phyloP scores from a whole-genome alignment of 1,284 basidiomycete species.

The Pseudozyma flocculosa region DNA sequence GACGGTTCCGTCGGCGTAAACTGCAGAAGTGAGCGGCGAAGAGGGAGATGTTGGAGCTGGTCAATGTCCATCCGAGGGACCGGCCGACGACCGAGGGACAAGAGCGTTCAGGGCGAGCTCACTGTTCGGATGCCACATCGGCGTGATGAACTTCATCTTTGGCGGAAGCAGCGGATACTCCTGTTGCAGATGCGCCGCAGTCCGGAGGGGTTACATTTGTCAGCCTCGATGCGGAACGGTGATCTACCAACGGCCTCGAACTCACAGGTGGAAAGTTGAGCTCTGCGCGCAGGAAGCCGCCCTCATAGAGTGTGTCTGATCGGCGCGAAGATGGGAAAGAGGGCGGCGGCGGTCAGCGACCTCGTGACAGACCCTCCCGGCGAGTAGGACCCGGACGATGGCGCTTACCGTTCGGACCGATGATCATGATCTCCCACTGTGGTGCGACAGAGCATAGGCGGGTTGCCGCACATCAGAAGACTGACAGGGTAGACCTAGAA shows the following conservation, averaged over 20 bases:
- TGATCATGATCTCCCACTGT: conserved; percentile 58
- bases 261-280: conserved; percentile 50
- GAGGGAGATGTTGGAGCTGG: not conserved
- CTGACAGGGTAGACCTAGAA: no score
- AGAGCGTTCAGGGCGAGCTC: no score
- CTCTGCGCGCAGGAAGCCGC: conserved; percentile 56
- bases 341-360: no score
- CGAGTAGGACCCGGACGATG: no score
- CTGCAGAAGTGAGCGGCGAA: conserved; percentile 60
- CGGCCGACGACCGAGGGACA: no score
- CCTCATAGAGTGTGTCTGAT: conserved; percentile 56
- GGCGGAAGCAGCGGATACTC: conserved; percentile 84
- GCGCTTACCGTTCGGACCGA: conserved; percentile 48
- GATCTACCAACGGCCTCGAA: no score
- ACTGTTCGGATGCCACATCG: conserved; percentile 99
- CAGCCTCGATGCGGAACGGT: no score
- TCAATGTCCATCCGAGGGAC: no score
- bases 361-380: no score
- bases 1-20: conserved; percentile 80
- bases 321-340: no score
- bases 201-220: no score
- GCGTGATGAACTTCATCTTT: conserved; percentile 90
- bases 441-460: not conserved
- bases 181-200: not conserved
- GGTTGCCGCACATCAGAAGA: not conserved